Base-by-base conservation (phyloP, 768 basidiomycete genomes). In the Lentinula aciculospora region DNA sequence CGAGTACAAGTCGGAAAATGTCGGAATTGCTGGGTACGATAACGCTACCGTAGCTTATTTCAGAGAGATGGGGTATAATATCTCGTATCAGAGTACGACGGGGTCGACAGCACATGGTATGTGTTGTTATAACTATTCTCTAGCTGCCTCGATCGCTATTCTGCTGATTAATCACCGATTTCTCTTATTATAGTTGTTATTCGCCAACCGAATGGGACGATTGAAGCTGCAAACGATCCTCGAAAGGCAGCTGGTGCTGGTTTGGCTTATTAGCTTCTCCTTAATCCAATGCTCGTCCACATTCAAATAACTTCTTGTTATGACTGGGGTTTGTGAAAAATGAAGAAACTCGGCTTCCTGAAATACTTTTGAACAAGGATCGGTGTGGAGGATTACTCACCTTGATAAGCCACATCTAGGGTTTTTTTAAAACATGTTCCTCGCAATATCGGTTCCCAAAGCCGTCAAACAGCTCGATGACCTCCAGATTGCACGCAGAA, bases 1-100 rank as follows among this genome's bases (percentile, higher is more conserved):
- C 55, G 68, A 69, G 60, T 56, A 50, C 31, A 39, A 53, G 32
- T 31, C 56, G 25, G 56, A 48, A 25, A 42, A 39, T 12, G 53
- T 60, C 2, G 64, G 64, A 6, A 42, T 66, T 15, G 23, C 55
- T 3, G 60, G 59, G n/a, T 63, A 64, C 42, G 12, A 21, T 29
- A 65, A 65, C 44, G 27, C 13, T 1, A 65, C 64, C 2, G 62
- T 66, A 5, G 58, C 51, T 6, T 66, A 61, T 40, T 34, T 66
- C 37, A 55, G 46, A 21, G 48, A 31, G 7, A 34, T 64, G 48
- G 63, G 63, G 3, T 66, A 63, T 23, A 61, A 63, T 25, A 32
- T 32, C n/a, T 60, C 60, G 7, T 53, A 49, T 17, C 40, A 62
- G 53, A 50, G 56, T 46, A 46, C 57, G n/a, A 37, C 56, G 2